phyloP scores from a whole-genome alignment of 352 stramenopile species.

The Globisporangium echinulatum region DNA sequence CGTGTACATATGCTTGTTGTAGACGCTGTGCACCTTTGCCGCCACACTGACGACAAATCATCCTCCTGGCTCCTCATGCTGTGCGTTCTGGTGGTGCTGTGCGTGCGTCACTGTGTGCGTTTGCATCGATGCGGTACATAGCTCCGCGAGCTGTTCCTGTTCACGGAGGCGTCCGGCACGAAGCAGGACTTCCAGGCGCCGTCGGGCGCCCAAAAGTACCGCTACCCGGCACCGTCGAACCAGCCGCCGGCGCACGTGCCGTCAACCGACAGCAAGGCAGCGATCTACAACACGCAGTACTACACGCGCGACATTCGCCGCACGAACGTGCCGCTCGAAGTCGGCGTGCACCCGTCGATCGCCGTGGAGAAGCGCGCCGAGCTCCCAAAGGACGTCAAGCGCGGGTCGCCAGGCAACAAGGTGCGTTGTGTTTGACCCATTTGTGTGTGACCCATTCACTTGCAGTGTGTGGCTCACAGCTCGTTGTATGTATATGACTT shows the following conservation, averaged over 20 bases:
- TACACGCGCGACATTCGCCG: constrained; percentile 85
- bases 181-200: constrained; percentile 72
- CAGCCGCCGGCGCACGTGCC: constrained; percentile 69
- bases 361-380: constrained; percentile 44
- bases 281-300: constrained; percentile 85
- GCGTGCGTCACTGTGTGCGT: not conserved
- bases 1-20: not conserved
- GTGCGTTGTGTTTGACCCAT: constrained; percentile 8
- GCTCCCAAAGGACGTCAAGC: constrained; percentile 57
- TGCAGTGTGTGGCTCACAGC: not conserved
- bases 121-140: constrained; percentile 9
- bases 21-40: not conserved
- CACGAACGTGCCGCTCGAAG: constrained; percentile 52
- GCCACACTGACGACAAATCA: no score
- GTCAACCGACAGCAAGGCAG: constrained; percentile 62
- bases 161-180: constrained; percentile 68
- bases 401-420: constrained; percentile 80
- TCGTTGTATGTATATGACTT: not conserved
- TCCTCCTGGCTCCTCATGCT: not conserved
- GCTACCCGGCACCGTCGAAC: constrained; percentile 72
- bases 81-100: not conserved
- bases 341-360: constrained; percentile 73
- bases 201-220: constrained; percentile 52
- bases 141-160: constrained; percentile 78
- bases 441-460: not conserved